These are phyloP conservation scores for Ceratocystis albifundus DNA, from an alignment of 2,329 filamentous ascomycete species.

Conservation along the genomic window DNA sequence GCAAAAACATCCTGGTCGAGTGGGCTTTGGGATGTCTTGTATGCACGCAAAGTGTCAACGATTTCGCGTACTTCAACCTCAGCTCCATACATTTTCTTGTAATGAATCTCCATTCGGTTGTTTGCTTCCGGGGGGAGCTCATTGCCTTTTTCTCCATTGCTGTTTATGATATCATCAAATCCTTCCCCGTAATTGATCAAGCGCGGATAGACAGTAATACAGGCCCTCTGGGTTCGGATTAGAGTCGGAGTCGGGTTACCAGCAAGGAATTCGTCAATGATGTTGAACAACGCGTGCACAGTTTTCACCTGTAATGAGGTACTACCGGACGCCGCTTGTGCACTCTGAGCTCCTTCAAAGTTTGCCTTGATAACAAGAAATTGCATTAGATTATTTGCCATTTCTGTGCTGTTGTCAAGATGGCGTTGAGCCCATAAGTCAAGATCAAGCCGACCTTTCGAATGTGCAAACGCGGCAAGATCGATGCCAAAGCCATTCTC, in stretches of 20 bases:
- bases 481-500: conserved; percentile 79
- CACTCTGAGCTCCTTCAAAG: conserved; percentile 42
- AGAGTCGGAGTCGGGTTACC: conserved; percentile 53
- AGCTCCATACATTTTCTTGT: conserved; percentile 94
- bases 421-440: conserved; percentile 68
- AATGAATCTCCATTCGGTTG: conserved; percentile 90
- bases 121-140: conserved; percentile 67
- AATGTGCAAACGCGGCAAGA: conserved; percentile 73
- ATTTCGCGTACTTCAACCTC: conserved; percentile 79
- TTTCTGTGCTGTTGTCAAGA: conserved; percentile 52
- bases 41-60: conserved; percentile 69
- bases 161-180: conserved; percentile 81
- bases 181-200: conserved; percentile 94
- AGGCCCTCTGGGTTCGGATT: conserved; percentile 70
- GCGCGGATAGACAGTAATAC: conserved; percentile 83
- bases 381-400: conserved; percentile 60
- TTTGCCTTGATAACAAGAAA: conserved; percentile 78
- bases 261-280: conserved; percentile 60
- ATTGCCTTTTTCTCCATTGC: conserved; percentile 72
- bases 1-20: conserved; percentile 89
- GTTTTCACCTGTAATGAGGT: conserved; percentile 75
- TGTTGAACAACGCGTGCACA: conserved; percentile 65
- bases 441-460: conserved; percentile 67
- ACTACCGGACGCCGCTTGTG: conserved; percentile 33
- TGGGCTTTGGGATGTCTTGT: conserved; percentile 76